Percentiles rank a stretch among this genome's conserved stretches.
phyloP scores from a whole-genome alignment of 768 basidiomycete species.

The Xanthoconium stramineum region DNA sequence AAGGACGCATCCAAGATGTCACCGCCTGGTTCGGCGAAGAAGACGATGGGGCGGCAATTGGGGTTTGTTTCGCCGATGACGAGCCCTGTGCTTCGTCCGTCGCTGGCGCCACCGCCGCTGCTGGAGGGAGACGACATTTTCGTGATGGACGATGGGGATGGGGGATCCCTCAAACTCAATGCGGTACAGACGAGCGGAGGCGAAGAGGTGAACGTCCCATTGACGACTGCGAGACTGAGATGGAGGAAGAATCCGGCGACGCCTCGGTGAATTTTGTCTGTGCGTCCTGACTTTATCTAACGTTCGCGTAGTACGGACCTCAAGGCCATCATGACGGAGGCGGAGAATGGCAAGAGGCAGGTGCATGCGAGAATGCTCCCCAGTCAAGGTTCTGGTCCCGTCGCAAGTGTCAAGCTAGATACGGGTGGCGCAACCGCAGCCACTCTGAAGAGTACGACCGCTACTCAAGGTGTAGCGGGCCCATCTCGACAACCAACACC shows the following conservation, averaged over 20 bases:
- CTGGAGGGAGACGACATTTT: slow-evolving; percentile 66
- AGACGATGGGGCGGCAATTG: not conserved
- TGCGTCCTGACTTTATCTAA: slow-evolving; percentile 12
- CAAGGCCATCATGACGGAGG: slow-evolving; percentile 83
- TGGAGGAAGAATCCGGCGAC: slow-evolving; percentile 47
- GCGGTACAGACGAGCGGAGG: slow-evolving; percentile 7
- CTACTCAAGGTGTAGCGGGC: not conserved
- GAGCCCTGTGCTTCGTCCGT: slow-evolving; percentile 27
- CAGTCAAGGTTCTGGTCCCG: not conserved
- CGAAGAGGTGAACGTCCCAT: not conserved
- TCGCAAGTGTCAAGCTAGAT: not conserved
- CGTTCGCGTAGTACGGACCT: slow-evolving; percentile 65
- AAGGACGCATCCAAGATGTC: slow-evolving; percentile 33
- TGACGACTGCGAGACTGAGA: slow-evolving; percentile 24
- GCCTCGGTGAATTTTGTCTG: slow-evolving; percentile 45
- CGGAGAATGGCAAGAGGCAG: slow-evolving; percentile 36
- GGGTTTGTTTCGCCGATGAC: slow-evolving; percentile 4
- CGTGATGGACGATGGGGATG: slow-evolving; percentile 75
- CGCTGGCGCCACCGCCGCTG: not conserved
- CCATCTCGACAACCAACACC: not conserved
- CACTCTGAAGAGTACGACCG: not conserved
- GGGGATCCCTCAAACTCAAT: slow-evolving; percentile 23
- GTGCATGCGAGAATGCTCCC: slow-evolving; percentile 1
- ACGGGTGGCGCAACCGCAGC: not conserved
- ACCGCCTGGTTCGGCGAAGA: slow-evolving; percentile 25